phyloP scores from a whole-genome alignment of 176 grass and related monocot genomes.

The Hsuehochloa calcarea region DNA sequence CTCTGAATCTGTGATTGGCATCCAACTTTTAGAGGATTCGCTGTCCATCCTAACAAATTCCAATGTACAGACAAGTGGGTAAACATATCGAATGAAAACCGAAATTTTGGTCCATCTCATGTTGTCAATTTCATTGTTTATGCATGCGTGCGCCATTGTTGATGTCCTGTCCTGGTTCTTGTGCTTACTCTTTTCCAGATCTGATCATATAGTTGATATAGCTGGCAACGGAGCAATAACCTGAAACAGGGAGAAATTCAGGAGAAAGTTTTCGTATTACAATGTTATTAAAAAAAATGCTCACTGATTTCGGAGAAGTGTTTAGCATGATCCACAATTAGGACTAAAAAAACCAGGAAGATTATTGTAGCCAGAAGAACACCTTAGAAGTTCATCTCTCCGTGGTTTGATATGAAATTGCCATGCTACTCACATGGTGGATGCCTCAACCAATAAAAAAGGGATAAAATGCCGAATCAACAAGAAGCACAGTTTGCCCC shows the following conservation, averaged over 20 bases:
- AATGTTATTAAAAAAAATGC: neutral
- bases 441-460: neutral
- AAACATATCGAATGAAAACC: neutral
- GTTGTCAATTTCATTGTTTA: conserved; percentile 33
- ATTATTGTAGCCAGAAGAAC: neutral
- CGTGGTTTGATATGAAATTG: neutral
- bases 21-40: conserved; percentile 24
- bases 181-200: neutral
- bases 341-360: too few species aligned
- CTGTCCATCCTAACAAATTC: neutral
- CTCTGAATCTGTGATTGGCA: neutral
- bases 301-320: neutral
- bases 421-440: neutral
- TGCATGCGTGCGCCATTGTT: neutral
- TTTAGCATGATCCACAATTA: neutral
- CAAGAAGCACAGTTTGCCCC: neutral
- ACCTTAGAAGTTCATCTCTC: neutral
- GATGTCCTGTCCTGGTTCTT: neutral
- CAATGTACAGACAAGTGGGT: neutral
- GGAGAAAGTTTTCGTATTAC: neutral
- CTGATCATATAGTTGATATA: neutral
- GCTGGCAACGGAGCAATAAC: neutral
- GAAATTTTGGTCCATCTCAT: conserved; percentile 37
- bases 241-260: neutral
- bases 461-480: conserved; percentile 1